Base-by-base conservation (phyloP, 164 flowering plant species). In the Macadamia integrifolia region DNA sequence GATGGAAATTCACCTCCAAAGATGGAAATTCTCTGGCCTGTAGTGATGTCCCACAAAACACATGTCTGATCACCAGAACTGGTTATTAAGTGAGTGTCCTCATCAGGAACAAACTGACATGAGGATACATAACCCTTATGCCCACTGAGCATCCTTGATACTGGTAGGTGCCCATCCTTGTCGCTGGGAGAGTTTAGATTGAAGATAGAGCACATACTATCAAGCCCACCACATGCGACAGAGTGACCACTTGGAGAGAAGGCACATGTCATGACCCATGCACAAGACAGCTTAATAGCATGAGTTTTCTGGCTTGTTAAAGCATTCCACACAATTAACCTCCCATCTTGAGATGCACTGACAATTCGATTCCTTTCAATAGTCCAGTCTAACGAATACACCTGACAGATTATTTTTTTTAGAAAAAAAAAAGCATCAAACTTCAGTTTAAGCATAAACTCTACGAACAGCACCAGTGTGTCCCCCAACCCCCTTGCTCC, bases 1-100 rank as follows among this genome's bases (percentile, higher is more conserved):
- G 91, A 92, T 70, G 93, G 97, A 80, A 92, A 92, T 81, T 94
- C 97, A 71, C 98, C 98, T 66, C 98, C 97, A 80, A 94, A 94
- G 66, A 90, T 91, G 62, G 98, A 94, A 62, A 95, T 84, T 71
- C 90, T 82, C 35, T 86, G 87, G 35, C 98, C 98, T 0, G 97
- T 92, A 63, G 93, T 83, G 66, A 90, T 86, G 83, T 94, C 98
- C 98, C 98, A 94, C 62, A 92, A 80, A 66, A 90, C 83, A 77
- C 98, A 92, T 28, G 98, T 94, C 70, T 88, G 97, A 68, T 94
- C 98, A 77, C 97, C 97, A 48, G 98, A 94, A 69, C 97, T 78
- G 14, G 97, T 94, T 57, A 94, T 90, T 35, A 94, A 77, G 73
- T 85, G 98, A 69, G 84, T 79, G 64, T 94, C 97, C 65, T 85